Conservation (phyloP, 2,329 filamentous ascomycete genomes). For the Huntiella savannae region DNA sequence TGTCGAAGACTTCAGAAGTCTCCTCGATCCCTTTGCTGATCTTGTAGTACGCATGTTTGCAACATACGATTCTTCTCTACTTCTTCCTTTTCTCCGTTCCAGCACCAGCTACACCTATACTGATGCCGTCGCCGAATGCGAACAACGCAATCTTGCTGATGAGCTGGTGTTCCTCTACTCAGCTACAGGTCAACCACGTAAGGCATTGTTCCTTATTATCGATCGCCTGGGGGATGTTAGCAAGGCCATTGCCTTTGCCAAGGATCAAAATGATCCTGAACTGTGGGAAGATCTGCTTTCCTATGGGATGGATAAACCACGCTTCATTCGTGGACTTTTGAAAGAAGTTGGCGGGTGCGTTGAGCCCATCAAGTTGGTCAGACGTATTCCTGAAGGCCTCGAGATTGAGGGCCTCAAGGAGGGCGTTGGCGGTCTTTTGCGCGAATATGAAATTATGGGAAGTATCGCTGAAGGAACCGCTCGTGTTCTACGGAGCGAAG, state of each 20-base stretch:
- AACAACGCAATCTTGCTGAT: constrained; percentile 60
- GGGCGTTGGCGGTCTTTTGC: constrained; percentile 74
- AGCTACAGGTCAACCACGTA: constrained; percentile 85
- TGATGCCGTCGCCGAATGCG: constrained; percentile 60
- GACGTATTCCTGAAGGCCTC: constrained; percentile 77
- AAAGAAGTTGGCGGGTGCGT: constrained; percentile 90
- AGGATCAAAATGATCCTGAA: constrained; percentile 78
- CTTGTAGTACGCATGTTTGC: constrained; percentile 74
- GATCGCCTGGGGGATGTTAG: constrained; percentile 80
- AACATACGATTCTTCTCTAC: constrained; percentile 54
- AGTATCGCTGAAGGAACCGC: constrained; percentile 85
- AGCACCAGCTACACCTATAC: constrained; percentile 83
- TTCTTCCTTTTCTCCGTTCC: constrained; percentile 73
- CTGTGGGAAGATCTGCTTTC: constrained; percentile 88
- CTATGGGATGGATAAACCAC: constrained; percentile 94
- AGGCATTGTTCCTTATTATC: constrained; percentile 81
- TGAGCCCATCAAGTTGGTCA: constrained; percentile 75
- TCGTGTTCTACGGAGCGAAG: constrained; percentile 69
- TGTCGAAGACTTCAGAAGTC: constrained; percentile 38
- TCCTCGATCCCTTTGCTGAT: constrained; percentile 78
- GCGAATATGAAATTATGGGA: constrained; percentile 88
- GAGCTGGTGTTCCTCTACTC: constrained; percentile 93
- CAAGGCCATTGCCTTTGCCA: constrained; percentile 85
- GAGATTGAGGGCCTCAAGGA: constrained; percentile 82
- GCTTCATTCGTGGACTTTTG: constrained; percentile 78